phyloP scores from a whole-genome alignment of 306 rosid genomes.

The Cucumis hystrix region DNA sequence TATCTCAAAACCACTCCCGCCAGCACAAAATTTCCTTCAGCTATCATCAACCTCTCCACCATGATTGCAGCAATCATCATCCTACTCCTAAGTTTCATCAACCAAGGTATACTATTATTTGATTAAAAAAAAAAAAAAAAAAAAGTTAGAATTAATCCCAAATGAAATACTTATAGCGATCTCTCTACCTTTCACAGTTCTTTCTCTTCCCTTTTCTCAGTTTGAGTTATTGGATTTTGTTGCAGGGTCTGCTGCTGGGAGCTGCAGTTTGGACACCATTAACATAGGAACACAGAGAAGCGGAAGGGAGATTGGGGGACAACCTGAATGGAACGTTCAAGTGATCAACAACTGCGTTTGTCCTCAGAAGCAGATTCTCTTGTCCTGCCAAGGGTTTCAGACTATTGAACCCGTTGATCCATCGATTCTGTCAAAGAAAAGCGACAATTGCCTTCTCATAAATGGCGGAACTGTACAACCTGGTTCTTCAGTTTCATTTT shows the following conservation, averaged over 20 bases:
- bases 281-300: slow-evolving; percentile 31
- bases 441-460: slow-evolving; percentile 27
- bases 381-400: slow-evolving; percentile 32
- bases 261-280: slow-evolving; percentile 29
- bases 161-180: neutral
- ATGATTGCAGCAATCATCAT: neutral
- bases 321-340: slow-evolving; percentile 46
- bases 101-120: neutral
- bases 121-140: neutral
- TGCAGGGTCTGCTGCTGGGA: slow-evolving; percentile 22
- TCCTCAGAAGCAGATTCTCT: slow-evolving; percentile 14
- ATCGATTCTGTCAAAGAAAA: slow-evolving; percentile 7
- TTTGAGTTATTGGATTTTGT: slow-evolving; percentile 6
- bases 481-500: slow-evolving; percentile 17
- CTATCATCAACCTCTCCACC: slow-evolving; percentile 3
- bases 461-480: slow-evolving; percentile 17
- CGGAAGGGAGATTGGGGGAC: slow-evolving; percentile 22
- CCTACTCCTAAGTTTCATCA: slow-evolving; percentile 10
- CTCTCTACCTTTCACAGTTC: neutral
- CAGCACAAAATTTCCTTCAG: neutral
- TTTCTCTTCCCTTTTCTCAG: neutral
- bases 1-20: neutral
- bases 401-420: slow-evolving; percentile 18
- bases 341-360: slow-evolving; percentile 42
- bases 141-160: neutral